Conservation (phyloP, 2,329 filamentous ascomycete genomes). For the Fusarium coffeatum region DNA sequence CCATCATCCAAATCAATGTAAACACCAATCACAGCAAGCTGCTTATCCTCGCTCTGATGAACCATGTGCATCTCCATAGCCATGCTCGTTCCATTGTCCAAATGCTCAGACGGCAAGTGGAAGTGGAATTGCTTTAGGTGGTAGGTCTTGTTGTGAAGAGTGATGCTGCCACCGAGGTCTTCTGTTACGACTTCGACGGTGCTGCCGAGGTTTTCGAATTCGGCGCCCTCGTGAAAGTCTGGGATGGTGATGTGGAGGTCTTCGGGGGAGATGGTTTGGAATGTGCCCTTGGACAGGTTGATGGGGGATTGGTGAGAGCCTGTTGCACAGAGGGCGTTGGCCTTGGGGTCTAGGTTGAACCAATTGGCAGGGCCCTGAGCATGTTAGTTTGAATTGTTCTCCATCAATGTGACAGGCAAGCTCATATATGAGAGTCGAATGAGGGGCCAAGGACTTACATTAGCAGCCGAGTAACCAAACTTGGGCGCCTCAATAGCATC, state of each 20-base stretch:
- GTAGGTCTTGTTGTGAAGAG: conserved; percentile 54
- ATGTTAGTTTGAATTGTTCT: not conserved
- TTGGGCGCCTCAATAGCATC: conserved; percentile 50
- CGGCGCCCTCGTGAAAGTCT: conserved; percentile 50
- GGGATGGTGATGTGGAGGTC: conserved; percentile 53
- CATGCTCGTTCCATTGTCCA: conserved; percentile 54
- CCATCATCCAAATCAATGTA: conserved; percentile 43
- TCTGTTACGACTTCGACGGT: conserved; percentile 62
- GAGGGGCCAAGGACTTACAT: conserved; percentile 49
- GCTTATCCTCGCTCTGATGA: conserved; percentile 31
- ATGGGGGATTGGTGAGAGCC: conserved; percentile 68
- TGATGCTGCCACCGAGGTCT: conserved; percentile 58
- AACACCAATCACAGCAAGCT: conserved; percentile 48
- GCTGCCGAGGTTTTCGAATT: conserved; percentile 64
- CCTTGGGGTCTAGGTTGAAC: conserved; percentile 56
- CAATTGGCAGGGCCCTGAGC: conserved; percentile 63
- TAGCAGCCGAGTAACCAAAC: conserved; percentile 54
- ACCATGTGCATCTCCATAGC: conserved; percentile 51
- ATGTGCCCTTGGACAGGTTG: conserved; percentile 55
- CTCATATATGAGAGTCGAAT: no score
- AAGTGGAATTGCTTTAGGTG: conserved; percentile 68
- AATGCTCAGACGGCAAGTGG: conserved; percentile 70
- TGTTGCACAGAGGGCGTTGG: conserved; percentile 59
- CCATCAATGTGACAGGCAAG: no score
- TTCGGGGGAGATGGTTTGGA: conserved; percentile 46